Base-by-base conservation (phyloP, 2,329 filamentous ascomycete species). In the Aschersonia sp. region DNA sequence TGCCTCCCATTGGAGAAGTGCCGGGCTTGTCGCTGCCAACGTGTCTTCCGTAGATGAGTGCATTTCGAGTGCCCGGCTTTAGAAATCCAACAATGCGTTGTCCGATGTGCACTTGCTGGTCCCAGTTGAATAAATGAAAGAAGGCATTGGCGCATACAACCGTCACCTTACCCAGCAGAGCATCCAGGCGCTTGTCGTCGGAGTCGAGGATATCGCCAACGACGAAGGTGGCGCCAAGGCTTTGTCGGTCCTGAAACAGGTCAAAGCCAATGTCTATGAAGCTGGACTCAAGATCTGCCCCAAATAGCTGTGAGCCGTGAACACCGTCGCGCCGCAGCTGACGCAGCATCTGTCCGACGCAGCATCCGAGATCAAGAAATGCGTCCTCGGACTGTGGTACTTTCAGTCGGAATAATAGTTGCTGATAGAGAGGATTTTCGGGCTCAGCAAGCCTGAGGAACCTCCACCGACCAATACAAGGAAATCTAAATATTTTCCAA, bases 261-360 rank as follows among this genome's bases (percentile, higher is more conserved):
- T 82, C 76, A 58, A 81, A 79, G 31, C 77, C 77, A n/a, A 76
- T 59, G 9, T 76, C 67, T 47, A 79, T 66, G 53, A 79, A 75
- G n/a, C 62, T 63, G 28, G 65, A 54, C 43, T 71, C 65, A 3
- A 75, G 51, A 51, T 78, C 75, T 3, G 66, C 63, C 20, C 72
- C 75, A 50, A 70, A 70, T n/a, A 79, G 59, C 44, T 70, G 67
- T 12, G 63, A 57, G 4, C 68, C 62, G 30, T 68, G 61, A 5
- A 73, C 73, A 28, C 75, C 75, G 49, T 76, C 72, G 46, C 63
- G 61, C 9, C 67, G 64, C 31, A 75, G 65, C 54, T 73, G 69
- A n/a, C 72, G 67, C 31, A 75, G 59, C 6, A 69, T 61, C 53
- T 74, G 72, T 12, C 71, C 73, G 40, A 76, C 61, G 49, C 72